Evolutionary conservation across 164 flowering plant species (phyloP), one percentile per base, ranked within the genome.

Genomic region (Taxillus chinensis): DNA sequence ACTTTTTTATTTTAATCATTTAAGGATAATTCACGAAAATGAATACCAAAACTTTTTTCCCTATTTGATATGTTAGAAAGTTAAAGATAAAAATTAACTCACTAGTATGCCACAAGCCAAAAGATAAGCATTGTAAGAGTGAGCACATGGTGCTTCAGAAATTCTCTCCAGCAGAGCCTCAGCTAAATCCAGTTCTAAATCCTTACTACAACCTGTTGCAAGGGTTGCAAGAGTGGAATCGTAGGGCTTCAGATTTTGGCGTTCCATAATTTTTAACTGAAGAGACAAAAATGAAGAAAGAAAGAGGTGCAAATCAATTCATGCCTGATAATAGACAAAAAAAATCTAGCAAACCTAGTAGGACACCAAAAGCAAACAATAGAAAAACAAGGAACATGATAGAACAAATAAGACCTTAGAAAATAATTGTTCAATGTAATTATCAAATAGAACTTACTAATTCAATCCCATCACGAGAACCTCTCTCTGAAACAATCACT

Each of bases 181-280:
- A 41, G 98, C 97, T 52, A 84, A 78, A 69, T 86, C 88, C 69
- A 93, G 73, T 56, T 86, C 74, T 41, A 86, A 74, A 13, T 55
- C 80, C 75, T 67, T 78, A 73, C 97, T 79, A 78, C 83, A 88
- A 64, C 76, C 64, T 3, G 78, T 58, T 39, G 97, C 80, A 62
- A 90, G 74, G 57, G 76, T 73, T 56, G 86, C 84, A 68, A 90
- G 82, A 55, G 90, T 86, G 53, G 83, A 73, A 76, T 72, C 75
- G 71, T 59, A 62, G 11, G 89, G 96, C 82, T 82, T 83, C 77
- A 88, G 37, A 37, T 77, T 79, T 66, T 62, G 71, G 65, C 75
- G 63, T 68, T 75, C 72, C 96, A 93, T 90, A 65, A 62, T 52
- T 62, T 81, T 79, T 41, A 92, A 63, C 96, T 92, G 86, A 70